phyloP scores from a whole-genome alignment of 345 rosid genomes.

The Chamaenerion angustifolium region DNA sequence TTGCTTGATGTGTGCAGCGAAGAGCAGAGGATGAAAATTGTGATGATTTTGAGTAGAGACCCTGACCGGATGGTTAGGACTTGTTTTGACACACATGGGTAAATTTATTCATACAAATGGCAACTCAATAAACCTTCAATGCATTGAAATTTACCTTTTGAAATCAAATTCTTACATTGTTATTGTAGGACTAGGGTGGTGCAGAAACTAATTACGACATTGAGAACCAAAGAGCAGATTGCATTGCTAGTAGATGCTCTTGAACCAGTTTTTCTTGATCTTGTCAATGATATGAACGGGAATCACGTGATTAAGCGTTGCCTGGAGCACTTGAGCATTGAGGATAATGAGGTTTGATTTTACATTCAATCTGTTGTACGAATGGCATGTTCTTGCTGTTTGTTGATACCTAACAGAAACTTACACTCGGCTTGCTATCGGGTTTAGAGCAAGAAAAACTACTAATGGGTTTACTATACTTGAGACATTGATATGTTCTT shows the following conservation, averaged over 20 bases:
- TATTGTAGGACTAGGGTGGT: slow-evolving; percentile 79
- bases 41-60: slow-evolving; percentile 36
- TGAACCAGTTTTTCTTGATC: slow-evolving; percentile 45
- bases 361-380: not conserved
- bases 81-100: slow-evolving; percentile 79
- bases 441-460: no score
- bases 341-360: slow-evolving; percentile 28
- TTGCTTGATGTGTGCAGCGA: slow-evolving; percentile 23
- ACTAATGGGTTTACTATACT: no score
- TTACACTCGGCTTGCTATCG: no score
- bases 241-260: slow-evolving; percentile 35
- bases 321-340: slow-evolving; percentile 38
- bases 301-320: slow-evolving; percentile 70
- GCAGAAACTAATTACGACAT: slow-evolving; percentile 58
- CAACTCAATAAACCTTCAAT: not conserved
- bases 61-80: slow-evolving; percentile 45
- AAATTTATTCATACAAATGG: no score
- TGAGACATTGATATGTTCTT: no score
- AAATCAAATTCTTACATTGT: not conserved
- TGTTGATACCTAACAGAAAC: no score
- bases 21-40: slow-evolving; percentile 42
- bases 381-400: not conserved
- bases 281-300: slow-evolving; percentile 64
- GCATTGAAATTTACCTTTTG: not conserved
- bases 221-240: slow-evolving; percentile 38